Evolutionary conservation across 108 stramenopile genomes (phyloP), one percentile per base, ranked within the genome.

Genomic region (Seminavis robusta): DNA sequence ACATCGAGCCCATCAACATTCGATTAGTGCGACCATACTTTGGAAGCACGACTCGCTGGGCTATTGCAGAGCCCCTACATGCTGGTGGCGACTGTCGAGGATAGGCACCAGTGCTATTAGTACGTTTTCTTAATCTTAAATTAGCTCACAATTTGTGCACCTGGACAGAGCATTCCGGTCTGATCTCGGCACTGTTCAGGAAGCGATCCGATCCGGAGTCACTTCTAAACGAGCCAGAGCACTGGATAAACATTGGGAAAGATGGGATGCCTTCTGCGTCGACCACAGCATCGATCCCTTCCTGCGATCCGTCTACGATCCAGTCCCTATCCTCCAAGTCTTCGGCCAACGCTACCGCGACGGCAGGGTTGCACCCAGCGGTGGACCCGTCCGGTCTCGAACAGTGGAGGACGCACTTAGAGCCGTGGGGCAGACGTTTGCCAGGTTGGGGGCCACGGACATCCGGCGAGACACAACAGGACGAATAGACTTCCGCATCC

Each of bases 321-420:
- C 61, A 9, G 44, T 61, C 19, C 60, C 63, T 29, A 33, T 76
- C 41, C 61, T 76, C 39, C 63, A 62, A 33, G 65, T 74, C 39
- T 81, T 74, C 31, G 76, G 61, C 21, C 19, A 44, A 15, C 59
- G 61, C 16, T 40, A 64, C 43, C 69, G 47, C 4, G 25, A 36
- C 36, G 55, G 58, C 10, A 28, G 44, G 16, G 59, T 49, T 23
- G 65, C 49, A 16, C 66, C 65, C 28, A 48, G 47, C 17, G 52
- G 52, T 25, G 52, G 52, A 15, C 53, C 67, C 33, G 56, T 72
- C 32, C 29, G 47, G 9, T 26, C 61, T 71, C 15, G 38, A 7
- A 64, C 70, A 26, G 70, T 64, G 19, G 39, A 31, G 30, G 57
- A 56, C 56, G 33, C 24, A 33, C 24, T 73, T 36, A 31, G 62